phyloP scores from a whole-genome alignment of 1,139 yeast genomes.

The Candida sanyaensis region DNA sequence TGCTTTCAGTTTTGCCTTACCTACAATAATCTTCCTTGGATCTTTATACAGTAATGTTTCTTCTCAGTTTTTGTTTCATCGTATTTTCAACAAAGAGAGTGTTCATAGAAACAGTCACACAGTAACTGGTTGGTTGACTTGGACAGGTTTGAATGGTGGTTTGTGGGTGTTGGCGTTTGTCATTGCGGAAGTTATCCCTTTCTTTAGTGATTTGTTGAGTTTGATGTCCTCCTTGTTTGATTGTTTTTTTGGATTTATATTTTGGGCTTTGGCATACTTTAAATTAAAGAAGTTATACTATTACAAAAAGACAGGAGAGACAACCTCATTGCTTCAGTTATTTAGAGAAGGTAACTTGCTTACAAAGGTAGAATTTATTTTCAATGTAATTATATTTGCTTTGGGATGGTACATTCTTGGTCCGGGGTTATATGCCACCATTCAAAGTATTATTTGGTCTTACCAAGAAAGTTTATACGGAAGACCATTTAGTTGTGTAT shows the following conservation, averaged over 20 bases:
- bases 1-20: conserved; percentile 62
- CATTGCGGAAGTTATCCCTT: conserved; percentile 64
- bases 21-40: conserved; percentile 59
- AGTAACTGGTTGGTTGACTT: conserved; percentile 51
- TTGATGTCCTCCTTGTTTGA: conserved; percentile 66
- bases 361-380: conserved; percentile 31
- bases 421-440: conserved; percentile 58
- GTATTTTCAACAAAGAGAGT: conserved; percentile 44
- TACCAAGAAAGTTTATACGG: conserved; percentile 51
- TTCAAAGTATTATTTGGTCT: conserved; percentile 52
- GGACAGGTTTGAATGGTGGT: conserved; percentile 44
- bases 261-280: conserved; percentile 66
- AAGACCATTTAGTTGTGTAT: conserved; percentile 51
- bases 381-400: conserved; percentile 39
- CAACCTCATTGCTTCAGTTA: conserved; percentile 16
- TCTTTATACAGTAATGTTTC: conserved; percentile 56
- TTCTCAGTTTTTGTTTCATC: conserved; percentile 49
- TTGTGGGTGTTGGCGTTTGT: conserved; percentile 59
- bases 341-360: conserved; percentile 20
- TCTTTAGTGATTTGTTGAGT: conserved; percentile 57
- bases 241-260: conserved; percentile 66
- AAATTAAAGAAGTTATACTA: conserved; percentile 28
- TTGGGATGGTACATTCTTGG: conserved; percentile 57
- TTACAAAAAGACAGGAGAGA: conserved; percentile 24
- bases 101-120: conserved; percentile 51